phyloP scores from a whole-genome alignment of 2,329 filamentous ascomycete species.

The Penicillium italicum region DNA sequence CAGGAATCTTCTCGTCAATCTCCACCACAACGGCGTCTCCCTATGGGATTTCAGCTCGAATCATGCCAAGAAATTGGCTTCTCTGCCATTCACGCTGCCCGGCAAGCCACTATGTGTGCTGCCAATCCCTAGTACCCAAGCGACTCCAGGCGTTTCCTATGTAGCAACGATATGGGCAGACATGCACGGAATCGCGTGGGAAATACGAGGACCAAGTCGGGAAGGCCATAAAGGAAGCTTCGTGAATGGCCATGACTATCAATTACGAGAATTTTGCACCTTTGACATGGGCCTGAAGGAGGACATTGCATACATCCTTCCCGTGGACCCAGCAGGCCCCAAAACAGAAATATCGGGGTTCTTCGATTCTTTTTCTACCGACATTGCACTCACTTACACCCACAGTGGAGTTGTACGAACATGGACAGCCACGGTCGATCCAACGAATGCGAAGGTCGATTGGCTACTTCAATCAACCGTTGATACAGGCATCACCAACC shows the following conservation, averaged over 20 bases:
- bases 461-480: slow-evolving; percentile 81
- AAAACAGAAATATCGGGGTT: slow-evolving; percentile 69
- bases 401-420: slow-evolving; percentile 70
- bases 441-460: slow-evolving; percentile 59
- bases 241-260: slow-evolving; percentile 36
- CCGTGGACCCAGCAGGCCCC: slow-evolving; percentile 81
- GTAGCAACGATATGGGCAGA: slow-evolving; percentile 79
- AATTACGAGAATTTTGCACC: slow-evolving; percentile 63
- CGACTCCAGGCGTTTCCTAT: slow-evolving; percentile 57
- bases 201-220: slow-evolving; percentile 59
- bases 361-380: slow-evolving; percentile 78
- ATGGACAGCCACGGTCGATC: slow-evolving; percentile 76
- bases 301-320: slow-evolving; percentile 61
- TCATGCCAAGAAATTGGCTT: slow-evolving; percentile 57
- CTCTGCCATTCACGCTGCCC: slow-evolving; percentile 55
- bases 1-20: slow-evolving; percentile 74
- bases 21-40: slow-evolving; percentile 66
- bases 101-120: slow-evolving; percentile 79
- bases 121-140: slow-evolving; percentile 61
- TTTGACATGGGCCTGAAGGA: slow-evolving; percentile 62
- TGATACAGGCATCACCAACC: slow-evolving; percentile 70
- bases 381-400: slow-evolving; percentile 83
- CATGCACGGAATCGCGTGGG: slow-evolving; percentile 77
- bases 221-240: slow-evolving; percentile 27
- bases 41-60: slow-evolving; percentile 73